Evolutionary conservation across 495 filamentous ascomycete genomes (phyloP), one percentile per base, ranked within the genome.

Genomic region (Hyaloscypha finlandica): DNA sequence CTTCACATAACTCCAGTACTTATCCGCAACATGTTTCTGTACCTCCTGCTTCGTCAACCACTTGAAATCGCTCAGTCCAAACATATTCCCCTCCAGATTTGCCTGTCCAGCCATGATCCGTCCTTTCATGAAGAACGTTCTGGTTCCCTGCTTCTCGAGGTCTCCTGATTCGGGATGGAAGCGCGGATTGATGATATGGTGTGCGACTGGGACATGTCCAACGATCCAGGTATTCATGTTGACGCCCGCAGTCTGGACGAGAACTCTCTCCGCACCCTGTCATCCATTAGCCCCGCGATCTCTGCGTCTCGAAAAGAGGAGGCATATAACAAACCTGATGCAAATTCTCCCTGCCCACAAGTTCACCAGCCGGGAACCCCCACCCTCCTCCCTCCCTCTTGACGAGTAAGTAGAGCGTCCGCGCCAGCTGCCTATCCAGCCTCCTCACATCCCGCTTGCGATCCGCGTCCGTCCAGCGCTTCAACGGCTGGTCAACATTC

Each of bases 151-250:
- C 30, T 16, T 45, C 32, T 48, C 33, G 2, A 67, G 52, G 0
- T 30, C 29, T n/a, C 66, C 68, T 62, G 75, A 72, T 29, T 80
- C 75, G 51, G 73, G 73, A 48, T 78, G 68, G 48, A 68, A 73
- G 70, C 64, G 72, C 69, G 75, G 84, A 75, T 75, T 78, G 60
- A 73, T 81, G 61, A 88, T 78, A 75, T 90, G 76, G 79, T 97
- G 92, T 11, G 93, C 94, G 57, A 96, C 85, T 19, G 95, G 95
- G 69, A 90, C 91, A 72, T 90, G 92, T 66, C 94, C 95, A 66
- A 98, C 91, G 71, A 98, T 85, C 94, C 96, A 99, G 65, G 93
- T 97, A 82, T 98, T 97, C 94, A 99, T 98, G 83, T 99, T 97
- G 33, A 90, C 77, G 66, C 95, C 95, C 14, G 86, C 92, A 14